A percentile compares a stretch with the other conserved stretches of the same genome.
These are phyloP conservation scores for Fusarium temperatum DNA, from an alignment of 2,329 filamentous ascomycete genomes.

Conservation along the genomic window DNA sequence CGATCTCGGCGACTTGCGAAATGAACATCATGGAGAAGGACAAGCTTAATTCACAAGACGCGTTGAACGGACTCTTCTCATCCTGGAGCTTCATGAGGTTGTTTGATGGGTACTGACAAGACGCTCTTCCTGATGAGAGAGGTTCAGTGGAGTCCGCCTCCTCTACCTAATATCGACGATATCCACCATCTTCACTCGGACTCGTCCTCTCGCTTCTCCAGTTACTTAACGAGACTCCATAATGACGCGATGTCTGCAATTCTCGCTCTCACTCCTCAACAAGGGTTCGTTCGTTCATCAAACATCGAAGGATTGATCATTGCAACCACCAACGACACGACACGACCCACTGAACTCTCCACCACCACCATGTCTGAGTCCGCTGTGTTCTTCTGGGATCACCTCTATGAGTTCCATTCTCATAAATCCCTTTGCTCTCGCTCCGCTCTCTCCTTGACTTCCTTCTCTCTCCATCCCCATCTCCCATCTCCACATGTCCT, in stretches of 20 bases:
- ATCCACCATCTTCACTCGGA: conserved; percentile 20
- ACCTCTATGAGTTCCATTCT: background rate
- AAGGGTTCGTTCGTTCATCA: conserved; percentile 17
- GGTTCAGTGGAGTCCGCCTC: conserved; percentile 24
- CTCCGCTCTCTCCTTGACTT: background rate
- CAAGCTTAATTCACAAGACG: conserved; percentile 20
- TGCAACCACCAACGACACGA: background rate
- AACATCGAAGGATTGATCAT: background rate
- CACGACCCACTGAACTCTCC: conserved; percentile 20
- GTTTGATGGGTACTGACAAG: conserved; percentile 20
- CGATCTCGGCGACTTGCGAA: background rate
- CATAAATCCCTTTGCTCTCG: conserved; percentile 20
- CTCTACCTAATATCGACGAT: conserved; percentile 11
- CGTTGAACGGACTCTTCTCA: conserved; percentile 1
- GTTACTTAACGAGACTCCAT: conserved; percentile 19
- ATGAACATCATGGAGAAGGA: background rate
- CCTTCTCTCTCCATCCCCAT: background rate
- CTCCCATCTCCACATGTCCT: conserved; percentile 8
- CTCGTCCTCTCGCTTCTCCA: conserved; percentile 3
- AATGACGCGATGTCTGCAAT: conserved; percentile 29
- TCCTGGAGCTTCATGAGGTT: conserved; percentile 26
- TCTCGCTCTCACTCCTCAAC: background rate
- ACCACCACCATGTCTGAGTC: conserved; percentile 9
- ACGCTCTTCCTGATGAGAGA: background rate
- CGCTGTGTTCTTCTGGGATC: background rate